Evolutionary conservation across 768 basidiomycete genomes (phyloP), one percentile per base, ranked within the genome.

Genomic region (Cyclocybe aegerita): DNA sequence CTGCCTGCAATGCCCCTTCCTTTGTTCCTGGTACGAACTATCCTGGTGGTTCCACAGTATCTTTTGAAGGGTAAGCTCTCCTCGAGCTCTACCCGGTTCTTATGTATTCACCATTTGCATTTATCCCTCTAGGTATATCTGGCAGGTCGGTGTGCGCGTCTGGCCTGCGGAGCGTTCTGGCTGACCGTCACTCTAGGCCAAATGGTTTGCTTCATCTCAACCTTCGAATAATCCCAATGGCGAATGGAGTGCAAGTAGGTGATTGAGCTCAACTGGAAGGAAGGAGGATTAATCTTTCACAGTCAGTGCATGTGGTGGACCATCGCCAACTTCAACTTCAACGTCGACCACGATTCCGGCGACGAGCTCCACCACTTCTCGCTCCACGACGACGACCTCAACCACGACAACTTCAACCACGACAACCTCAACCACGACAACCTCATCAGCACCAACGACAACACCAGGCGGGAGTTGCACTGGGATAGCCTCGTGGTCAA

Each of bases 191-290:
- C 50, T 12, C 23, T 51, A 86, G 83, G 81, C 84, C 10, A 85
- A 85, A 56, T 86, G 74, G 71, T 86, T 68, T 58, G 72, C 86
- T 12, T 68, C 73, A 4, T 59, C 68, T 12, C 70, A 71, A 29
- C 84, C 85, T 3, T 61, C 70, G 31, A 70, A 60, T 44, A 74
- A 74, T 55, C 66, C 78, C 9, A 81, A 73, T 59, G 71, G 73
- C n/a, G 83, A 85, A 39, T 86, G 82, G 85, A 79, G 78, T 52
- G 76, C 84, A 29, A 78, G 85, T 87, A 64, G 53, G 80, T 68
- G 7, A 23, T 29, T 9, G 16, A 9, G 37, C 17, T 39, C 7
- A 43, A 32, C 32, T 39, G 43, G 30, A 11, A 15, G 7, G n/a
- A 32, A n/a, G 16, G 43, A n/a, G 38, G 52, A 31, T 35, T 7